Conservation (phyloP, 164 flowering plant genomes). For the Annona squamosa region DNA sequence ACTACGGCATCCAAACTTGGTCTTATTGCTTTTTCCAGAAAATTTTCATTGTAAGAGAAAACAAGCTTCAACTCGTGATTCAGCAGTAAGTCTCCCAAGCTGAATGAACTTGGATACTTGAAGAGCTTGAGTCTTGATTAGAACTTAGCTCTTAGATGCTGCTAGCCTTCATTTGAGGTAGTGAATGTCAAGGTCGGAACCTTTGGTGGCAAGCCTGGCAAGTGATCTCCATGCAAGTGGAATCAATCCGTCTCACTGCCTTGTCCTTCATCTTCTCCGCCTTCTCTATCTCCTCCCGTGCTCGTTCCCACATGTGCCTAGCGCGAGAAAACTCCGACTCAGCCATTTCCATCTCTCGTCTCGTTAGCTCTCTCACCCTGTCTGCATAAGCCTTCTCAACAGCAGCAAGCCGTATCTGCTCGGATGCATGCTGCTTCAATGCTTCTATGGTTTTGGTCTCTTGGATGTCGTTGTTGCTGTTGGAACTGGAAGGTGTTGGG, state of each 20-base stretch:
- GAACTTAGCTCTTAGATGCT: neutral
- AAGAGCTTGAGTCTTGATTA: neutral
- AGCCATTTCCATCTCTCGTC: constrained; percentile 87
- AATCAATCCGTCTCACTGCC: constrained; percentile 37
- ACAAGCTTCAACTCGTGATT: neutral
- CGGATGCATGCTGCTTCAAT: constrained; percentile 74
- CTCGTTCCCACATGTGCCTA: constrained; percentile 75
- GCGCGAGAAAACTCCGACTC: constrained; percentile 84
- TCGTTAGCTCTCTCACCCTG: constrained; percentile 72
- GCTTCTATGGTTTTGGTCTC: constrained; percentile 29
- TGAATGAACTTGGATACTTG: neutral
- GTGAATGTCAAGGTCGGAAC: constrained; percentile 36
- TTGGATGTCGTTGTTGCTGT: neutral
- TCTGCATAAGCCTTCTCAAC: constrained; percentile 93
- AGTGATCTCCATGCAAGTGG: constrained; percentile 85
- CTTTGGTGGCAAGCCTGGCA: constrained; percentile 83
- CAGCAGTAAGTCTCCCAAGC: neutral
- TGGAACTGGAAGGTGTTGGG: constrained; percentile 17
- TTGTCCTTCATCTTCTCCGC: constrained; percentile 68
- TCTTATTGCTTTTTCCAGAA: neutral
- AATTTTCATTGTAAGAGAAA: neutral
- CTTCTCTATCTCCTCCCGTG: constrained; percentile 60
- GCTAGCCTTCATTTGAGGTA: neutral
- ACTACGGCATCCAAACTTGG: neutral
- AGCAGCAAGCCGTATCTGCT: constrained; percentile 77